Conservation (phyloP, 257 asterid species). For the Linderniella brevidens region DNA sequence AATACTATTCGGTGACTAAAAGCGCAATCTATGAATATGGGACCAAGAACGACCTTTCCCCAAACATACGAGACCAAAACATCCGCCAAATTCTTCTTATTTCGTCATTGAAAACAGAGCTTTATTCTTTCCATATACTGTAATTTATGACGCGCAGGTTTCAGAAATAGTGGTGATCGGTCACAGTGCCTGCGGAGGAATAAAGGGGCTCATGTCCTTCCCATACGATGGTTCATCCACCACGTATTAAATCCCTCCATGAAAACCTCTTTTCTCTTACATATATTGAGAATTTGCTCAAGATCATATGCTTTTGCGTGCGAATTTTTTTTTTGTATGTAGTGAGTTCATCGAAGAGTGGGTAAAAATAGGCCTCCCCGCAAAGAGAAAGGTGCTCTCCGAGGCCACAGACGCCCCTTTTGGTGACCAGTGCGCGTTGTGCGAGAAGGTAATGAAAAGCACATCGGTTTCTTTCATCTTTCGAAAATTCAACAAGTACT, state of each 20-base stretch:
- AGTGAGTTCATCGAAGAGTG: slow-evolving; percentile 93
- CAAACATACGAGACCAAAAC: too few species aligned
- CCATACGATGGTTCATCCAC: slow-evolving; percentile 44
- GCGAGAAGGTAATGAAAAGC: slow-evolving; percentile 70
- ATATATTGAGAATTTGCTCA: not conserved
- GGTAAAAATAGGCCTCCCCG: slow-evolving; percentile 75
- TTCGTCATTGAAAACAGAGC: too few species aligned
- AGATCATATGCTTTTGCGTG: not conserved
- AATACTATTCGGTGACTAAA: too few species aligned
- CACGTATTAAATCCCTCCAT: slow-evolving; percentile 29
- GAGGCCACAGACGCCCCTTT: slow-evolving; percentile 18
- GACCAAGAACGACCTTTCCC: too few species aligned
- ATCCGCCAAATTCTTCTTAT: too few species aligned
- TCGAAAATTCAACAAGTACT: not conserved
- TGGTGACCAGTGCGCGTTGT: slow-evolving; percentile 29
- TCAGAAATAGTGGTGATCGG: slow-evolving; percentile 76
- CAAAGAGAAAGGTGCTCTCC: slow-evolving; percentile 51
- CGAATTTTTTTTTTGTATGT: not conserved
- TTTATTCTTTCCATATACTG: too few species aligned
- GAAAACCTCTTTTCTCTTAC: not conserved
- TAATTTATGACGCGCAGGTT: slow-evolving; percentile 25
- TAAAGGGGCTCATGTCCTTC: slow-evolving; percentile 90
- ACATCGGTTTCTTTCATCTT: too few species aligned
- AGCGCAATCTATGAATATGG: too few species aligned
- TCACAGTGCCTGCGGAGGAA: slow-evolving; percentile 94